Base-by-base conservation (phyloP, 1,284 basidiomycete genomes). In the Cryptococcus deneoformans region DNA sequence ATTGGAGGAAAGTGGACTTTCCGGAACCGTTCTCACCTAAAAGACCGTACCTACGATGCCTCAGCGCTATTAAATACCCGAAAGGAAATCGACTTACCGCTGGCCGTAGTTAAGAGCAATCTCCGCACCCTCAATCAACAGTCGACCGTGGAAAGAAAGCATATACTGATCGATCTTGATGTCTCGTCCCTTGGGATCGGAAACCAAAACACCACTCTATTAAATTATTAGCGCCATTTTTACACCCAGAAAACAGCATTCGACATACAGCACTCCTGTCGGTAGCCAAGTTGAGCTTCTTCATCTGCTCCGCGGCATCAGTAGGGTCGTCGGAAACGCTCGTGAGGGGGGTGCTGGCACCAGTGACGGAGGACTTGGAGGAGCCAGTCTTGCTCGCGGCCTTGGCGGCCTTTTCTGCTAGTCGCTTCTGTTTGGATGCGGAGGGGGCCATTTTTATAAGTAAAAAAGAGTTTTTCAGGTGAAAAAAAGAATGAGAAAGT, bases 101-200 rank as follows among this genome's bases (percentile, higher is more conserved):
- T 98, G 91, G 6, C 94, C 94, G 73, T 97, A 98, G 80, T 98
- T 98, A 69, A 98, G 87, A n/a, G 90, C 78, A 66, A 93, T 86
- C 77, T 87, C 85, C 53, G 92, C 93, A 63, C 85, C 86, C 78
- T 98, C 94, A 70, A 98, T 87, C 66, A 98, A 84, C 34, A 98
- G 82, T 57, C 95, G 86, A 42, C 95, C 95, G 75, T 99, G 95
- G 86, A 98, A 99, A 3, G 93, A 97, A 56, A 99, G 85, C 5
- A 93, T 96, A 79, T 87, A 99, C 52, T 87, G 85, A 75, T 97
- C 92, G 68, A 99, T 95, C 82, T 98, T 97, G 83, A 99, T 89
- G 81, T 99, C 95, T 63, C 95, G 87, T 57, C 87, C 85, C 79
- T 97, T 93, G 56, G 83, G 78, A 80, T 99, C 96, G 48, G 92